Percentiles rank a stretch among this genome's conserved stretches.
phyloP scores from a whole-genome alignment of 768 basidiomycete species.

The Cubamyces sp. region DNA sequence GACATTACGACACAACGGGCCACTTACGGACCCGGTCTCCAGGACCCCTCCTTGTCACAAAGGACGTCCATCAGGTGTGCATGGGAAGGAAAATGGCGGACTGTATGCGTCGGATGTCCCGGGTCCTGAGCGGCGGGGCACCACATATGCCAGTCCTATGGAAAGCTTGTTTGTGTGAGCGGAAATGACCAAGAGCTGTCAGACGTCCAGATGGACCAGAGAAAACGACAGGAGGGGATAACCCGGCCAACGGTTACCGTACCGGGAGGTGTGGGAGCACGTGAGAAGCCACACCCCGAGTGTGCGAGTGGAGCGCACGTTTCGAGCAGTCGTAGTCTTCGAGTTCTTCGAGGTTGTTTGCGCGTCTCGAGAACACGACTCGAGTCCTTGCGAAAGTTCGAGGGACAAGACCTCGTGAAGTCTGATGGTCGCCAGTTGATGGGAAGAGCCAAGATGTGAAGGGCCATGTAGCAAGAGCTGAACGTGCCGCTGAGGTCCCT shows the following conservation, averaged over 20 bases:
- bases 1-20: constrained; percentile 4
- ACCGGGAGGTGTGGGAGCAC: background rate
- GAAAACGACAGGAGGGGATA: constrained; percentile 3
- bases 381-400: constrained; percentile 1
- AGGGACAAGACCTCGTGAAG: background rate
- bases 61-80: background rate
- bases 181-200: background rate
- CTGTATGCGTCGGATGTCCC: constrained; percentile 4
- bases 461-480: background rate
- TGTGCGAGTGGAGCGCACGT: constrained; percentile 6
- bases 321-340: background rate
- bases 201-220: background rate
- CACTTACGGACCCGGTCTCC: constrained; percentile 5
- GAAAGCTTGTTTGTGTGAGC: constrained; percentile 7
- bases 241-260: constrained; percentile 7
- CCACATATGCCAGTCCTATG: background rate
- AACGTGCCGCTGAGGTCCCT: too few relatives aligned
- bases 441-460: background rate
- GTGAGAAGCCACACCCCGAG: constrained; percentile 3
- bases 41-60: background rate
- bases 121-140: constrained; percentile 1
- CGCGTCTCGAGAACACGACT: background rate
- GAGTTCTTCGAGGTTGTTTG: constrained; percentile 4
- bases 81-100: constrained; percentile 8
- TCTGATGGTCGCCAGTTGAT: background rate